These are phyloP conservation scores for Sporobolomyces roseus DNA, from an alignment of 768 basidiomycete genomes.

Conservation along the genomic window DNA sequence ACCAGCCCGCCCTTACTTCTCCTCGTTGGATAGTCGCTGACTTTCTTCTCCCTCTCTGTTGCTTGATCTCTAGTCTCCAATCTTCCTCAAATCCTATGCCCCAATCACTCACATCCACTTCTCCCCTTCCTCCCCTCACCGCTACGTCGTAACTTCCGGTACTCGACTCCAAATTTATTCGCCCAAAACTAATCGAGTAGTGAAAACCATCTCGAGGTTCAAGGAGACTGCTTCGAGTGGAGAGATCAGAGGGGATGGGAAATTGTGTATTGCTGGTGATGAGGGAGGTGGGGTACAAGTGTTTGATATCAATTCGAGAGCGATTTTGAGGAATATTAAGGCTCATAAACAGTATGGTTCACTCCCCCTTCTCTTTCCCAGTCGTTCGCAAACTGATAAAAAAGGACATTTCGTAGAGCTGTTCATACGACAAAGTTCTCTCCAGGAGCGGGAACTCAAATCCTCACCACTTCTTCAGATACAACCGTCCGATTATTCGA, in stretches of 20 bases:
- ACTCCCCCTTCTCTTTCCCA: neutral
- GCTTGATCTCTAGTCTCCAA: slow-evolving; percentile 29
- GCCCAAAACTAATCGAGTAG: slow-evolving; percentile 90
- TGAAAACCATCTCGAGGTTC: slow-evolving; percentile 93
- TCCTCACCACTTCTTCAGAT: slow-evolving; percentile 94
- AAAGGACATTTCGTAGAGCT: slow-evolving; percentile 56
- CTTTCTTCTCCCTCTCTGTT: slow-evolving; percentile 26
- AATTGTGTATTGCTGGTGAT: slow-evolving; percentile 89
- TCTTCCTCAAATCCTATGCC: slow-evolving; percentile 95
- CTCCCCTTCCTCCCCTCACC: slow-evolving; percentile 76
- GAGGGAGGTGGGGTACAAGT: slow-evolving; percentile 86
- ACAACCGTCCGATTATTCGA: slow-evolving; percentile 92
- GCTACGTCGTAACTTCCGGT: slow-evolving; percentile 92
- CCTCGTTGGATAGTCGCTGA: neutral
- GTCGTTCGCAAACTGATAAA: too few species aligned
- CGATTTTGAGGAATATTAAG: slow-evolving; percentile 85
- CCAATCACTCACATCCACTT: slow-evolving; percentile 94
- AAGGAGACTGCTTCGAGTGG: slow-evolving; percentile 92
- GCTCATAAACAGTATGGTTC: slow-evolving; percentile 75
- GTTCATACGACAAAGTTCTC: slow-evolving; percentile 95
- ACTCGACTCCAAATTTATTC: slow-evolving; percentile 93
- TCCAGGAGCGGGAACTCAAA: slow-evolving; percentile 64
- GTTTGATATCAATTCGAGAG: slow-evolving; percentile 88
- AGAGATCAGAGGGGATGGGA: slow-evolving; percentile 84
- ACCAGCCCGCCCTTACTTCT: neutral